A percentile compares a stretch with the other conserved stretches of the same genome.
phyloP scores from a whole-genome alignment of 106 monocot species.

The Dendrobium nobile region DNA sequence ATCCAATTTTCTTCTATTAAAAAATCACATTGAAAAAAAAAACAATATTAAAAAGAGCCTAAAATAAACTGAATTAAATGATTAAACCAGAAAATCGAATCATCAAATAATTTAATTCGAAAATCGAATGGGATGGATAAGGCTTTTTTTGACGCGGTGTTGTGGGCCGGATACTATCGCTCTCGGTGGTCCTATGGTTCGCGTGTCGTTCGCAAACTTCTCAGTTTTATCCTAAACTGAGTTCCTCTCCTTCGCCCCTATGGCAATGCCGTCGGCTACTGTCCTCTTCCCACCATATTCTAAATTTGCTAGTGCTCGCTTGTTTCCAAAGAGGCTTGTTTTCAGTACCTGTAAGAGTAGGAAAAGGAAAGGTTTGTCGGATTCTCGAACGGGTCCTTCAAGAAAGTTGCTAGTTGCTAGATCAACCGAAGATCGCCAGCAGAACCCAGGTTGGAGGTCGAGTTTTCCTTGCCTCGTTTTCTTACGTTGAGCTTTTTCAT shows the following conservation, averaged over 20 bases:
- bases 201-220: too few species aligned
- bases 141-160: too few species aligned
- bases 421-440: neutral
- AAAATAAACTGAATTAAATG: too few species aligned
- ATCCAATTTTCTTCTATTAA: too few species aligned
- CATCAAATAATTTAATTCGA: too few species aligned
- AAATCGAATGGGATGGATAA: too few species aligned
- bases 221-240: too few species aligned
- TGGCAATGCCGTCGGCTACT: neutral
- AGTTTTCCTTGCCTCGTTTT: neutral
- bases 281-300: neutral
- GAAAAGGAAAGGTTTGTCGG: neutral
- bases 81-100: too few species aligned
- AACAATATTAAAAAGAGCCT: too few species aligned
- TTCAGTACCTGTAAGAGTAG: neutral
- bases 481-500: neutral
- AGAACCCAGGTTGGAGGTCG: neutral
- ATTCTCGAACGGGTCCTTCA: neutral
- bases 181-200: too few species aligned
- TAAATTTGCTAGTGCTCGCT: neutral
- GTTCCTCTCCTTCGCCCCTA: neutral
- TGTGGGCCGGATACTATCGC: too few species aligned
- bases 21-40: too few species aligned
- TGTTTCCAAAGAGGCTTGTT: neutral
- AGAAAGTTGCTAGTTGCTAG: slow-evolving; percentile 1